These are phyloP conservation scores for Paraurostyla sp. DNA, from an alignment of 73 alveolate species.

Conservation along the genomic window DNA sequence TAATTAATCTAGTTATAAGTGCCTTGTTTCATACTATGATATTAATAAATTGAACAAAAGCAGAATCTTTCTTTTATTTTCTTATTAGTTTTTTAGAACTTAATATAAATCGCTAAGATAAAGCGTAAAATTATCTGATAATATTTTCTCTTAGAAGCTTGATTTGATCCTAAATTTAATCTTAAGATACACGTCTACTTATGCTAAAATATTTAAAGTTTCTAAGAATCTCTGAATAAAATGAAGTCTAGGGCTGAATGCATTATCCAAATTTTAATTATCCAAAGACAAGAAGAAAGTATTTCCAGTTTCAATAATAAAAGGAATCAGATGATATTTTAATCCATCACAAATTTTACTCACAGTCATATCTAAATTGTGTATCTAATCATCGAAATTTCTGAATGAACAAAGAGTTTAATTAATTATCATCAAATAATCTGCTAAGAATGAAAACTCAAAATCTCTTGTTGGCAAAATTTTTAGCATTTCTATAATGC, in stretches of 20 bases:
- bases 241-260: constrained; percentile 13
- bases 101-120: not conserved
- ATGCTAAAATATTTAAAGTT: not conserved
- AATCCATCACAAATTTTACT: constrained; percentile 17
- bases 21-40: not conserved
- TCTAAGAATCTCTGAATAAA: constrained; percentile 43
- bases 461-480: constrained; percentile 21
- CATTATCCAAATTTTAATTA: not conserved
- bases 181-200: constrained; percentile 4
- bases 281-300: not conserved
- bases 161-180: not conserved
- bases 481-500: constrained; percentile 9
- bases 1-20: not conserved
- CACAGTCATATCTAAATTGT: not conserved
- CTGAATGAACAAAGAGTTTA: not conserved
- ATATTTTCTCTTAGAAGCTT: not conserved
- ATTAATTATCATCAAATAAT: constrained; percentile 31
- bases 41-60: not conserved
- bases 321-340: constrained; percentile 41
- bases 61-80: constrained; percentile 8
- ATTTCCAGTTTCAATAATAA: constrained; percentile 47
- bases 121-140: not conserved
- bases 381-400: not conserved
- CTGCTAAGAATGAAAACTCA: constrained; percentile 50
- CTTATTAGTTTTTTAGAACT: not conserved